These are phyloP conservation scores for Diaporthe caulivora DNA, from an alignment of 2,329 filamentous ascomycete species.

Conservation along the genomic window DNA sequence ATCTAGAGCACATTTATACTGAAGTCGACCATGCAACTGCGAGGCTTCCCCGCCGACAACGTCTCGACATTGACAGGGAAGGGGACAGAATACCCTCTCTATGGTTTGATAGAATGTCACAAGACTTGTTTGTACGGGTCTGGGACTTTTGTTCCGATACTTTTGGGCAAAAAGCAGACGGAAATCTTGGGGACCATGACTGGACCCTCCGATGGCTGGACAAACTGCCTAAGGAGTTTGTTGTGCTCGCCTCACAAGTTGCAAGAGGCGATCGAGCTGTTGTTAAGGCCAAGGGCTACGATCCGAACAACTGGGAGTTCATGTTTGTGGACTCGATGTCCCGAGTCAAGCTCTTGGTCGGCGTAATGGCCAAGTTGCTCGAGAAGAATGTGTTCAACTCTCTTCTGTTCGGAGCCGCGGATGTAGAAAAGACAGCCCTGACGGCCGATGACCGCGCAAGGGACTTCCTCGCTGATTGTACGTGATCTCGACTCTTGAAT, in stretches of 20 bases:
- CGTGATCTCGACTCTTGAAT: neutral
- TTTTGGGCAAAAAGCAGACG: constrained; percentile 11
- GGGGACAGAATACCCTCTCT: constrained; percentile 32
- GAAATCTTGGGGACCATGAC: neutral
- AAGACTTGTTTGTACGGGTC: constrained; percentile 32
- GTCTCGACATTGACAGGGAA: constrained; percentile 10
- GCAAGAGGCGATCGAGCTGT: constrained; percentile 35
- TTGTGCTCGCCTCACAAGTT: constrained; percentile 34
- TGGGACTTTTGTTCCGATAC: constrained; percentile 37
- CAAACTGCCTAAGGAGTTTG: constrained; percentile 34
- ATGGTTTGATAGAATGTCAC: constrained; percentile 37
- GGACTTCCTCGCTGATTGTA: constrained; percentile 24
- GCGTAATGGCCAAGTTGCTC: constrained; percentile 53
- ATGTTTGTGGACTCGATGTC: constrained; percentile 32
- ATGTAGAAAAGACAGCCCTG: constrained; percentile 46
- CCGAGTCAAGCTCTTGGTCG: constrained; percentile 49
- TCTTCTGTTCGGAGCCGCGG: constrained; percentile 55
- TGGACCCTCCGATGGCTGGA: constrained; percentile 34
- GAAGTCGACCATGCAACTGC: constrained; percentile 9
- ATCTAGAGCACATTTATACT: neutral
- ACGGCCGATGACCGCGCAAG: constrained; percentile 36
- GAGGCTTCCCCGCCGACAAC: constrained; percentile 12
- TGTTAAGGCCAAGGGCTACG: neutral
- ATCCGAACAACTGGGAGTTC: constrained; percentile 34
- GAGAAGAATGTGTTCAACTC: constrained; percentile 54